These are phyloP conservation scores for Medicago arabica DNA, from an alignment of 306 rosid species.

Conservation along the genomic window DNA sequence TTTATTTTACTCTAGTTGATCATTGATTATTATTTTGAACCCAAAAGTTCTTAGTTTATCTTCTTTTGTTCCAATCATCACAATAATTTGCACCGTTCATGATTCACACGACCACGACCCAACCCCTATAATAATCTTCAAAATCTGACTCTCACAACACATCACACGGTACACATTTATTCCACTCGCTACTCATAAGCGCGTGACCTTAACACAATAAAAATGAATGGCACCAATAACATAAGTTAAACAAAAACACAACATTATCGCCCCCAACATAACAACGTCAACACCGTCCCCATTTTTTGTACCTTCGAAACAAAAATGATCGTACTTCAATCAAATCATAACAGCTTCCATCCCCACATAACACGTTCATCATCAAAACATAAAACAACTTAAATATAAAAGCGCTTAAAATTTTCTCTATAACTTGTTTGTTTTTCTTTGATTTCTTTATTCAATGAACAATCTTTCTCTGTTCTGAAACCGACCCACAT, in stretches of 20 bases:
- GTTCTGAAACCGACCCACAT: constrained; percentile 17
- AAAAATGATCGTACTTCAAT: not conserved
- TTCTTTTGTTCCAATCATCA: not conserved
- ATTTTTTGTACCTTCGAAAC: not conserved
- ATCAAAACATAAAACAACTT: not conserved
- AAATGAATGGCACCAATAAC: constrained; percentile 3
- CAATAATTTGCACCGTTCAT: not conserved
- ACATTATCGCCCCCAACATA: constrained; percentile 7
- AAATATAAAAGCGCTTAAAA: not conserved
- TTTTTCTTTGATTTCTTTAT: not conserved
- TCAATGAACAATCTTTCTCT: not conserved
- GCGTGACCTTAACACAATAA: constrained; percentile 29
- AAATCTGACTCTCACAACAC: not conserved
- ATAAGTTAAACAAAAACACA: not conserved
- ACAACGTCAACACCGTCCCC: constrained; percentile 23
- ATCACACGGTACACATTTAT: not conserved
- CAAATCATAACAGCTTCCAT: constrained; percentile 1
- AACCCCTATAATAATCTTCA: not conserved
- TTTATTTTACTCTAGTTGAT: no score
- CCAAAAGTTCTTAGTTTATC: no score
- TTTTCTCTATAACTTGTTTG: not conserved
- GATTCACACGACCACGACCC: no score
- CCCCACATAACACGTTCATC: not conserved
- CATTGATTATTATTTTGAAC: no score
- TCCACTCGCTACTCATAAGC: constrained; percentile 26